Percentiles rank a stretch among this genome's conserved stretches.
These are phyloP conservation scores for Seiridium unicorne DNA, from an alignment of 2,329 filamentous ascomycete genomes.

Conservation along the genomic window DNA sequence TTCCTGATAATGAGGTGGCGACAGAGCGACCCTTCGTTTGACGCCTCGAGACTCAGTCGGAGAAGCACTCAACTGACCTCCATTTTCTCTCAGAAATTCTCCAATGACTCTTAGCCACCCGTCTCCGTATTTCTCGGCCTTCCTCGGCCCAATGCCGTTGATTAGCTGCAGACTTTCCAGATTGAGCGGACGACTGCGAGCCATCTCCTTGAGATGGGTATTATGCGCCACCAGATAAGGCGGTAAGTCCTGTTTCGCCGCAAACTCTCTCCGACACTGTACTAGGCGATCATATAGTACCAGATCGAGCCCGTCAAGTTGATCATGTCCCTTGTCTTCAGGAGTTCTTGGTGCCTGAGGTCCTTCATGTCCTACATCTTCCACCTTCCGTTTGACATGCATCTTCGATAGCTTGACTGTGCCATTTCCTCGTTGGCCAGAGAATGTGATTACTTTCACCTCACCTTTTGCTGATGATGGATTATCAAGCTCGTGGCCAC, in stretches of 20 bases:
- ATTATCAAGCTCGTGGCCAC: too few relatives aligned
- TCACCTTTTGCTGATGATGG: too few relatives aligned
- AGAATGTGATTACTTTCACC: too few relatives aligned
- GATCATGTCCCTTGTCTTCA: background rate
- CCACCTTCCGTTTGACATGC: too few relatives aligned
- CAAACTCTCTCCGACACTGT: background rate
- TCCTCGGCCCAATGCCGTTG: constrained; percentile 3
- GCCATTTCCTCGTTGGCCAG: too few relatives aligned
- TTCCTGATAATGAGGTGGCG: background rate
- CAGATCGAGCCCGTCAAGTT: background rate
- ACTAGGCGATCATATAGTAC: background rate
- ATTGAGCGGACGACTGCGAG: background rate
- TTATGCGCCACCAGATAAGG: constrained; percentile 5
- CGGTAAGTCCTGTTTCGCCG: background rate
- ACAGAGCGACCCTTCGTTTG: background rate
- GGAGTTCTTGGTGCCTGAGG: background rate
- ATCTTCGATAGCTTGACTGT: too few relatives aligned
- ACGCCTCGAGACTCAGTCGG: background rate
- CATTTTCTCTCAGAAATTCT: background rate
- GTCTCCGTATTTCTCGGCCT: constrained; percentile 4
- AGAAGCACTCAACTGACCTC: background rate
- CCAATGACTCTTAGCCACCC: constrained; percentile 1
- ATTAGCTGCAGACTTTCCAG: background rate
- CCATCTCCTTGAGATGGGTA: background rate
- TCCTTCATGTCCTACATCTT: background rate